A percentile compares a stretch with the other conserved stretches of the same genome.
Conservation (phyloP, 768 basidiomycete genomes). For the Leccinum subgranulosum region DNA sequence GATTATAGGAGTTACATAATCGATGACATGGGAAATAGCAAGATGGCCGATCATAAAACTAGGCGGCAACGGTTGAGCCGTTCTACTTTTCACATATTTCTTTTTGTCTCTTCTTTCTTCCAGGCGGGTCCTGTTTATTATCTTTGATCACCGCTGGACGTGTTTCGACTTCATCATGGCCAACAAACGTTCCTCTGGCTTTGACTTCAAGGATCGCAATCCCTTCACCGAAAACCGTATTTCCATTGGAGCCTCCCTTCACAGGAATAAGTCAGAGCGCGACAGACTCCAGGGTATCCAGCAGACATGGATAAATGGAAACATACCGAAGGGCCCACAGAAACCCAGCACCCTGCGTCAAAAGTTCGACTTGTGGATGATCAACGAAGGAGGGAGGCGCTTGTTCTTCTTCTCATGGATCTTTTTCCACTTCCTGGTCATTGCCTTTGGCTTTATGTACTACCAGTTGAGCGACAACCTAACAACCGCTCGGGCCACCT, state of each 20-base stretch:
- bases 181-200: slow-evolving; percentile 52
- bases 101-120: slow-evolving; percentile 6
- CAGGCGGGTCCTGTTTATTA: slow-evolving; percentile 29
- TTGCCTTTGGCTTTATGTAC: slow-evolving; percentile 71
- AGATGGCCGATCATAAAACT: slow-evolving; percentile 3
- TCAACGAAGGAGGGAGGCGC: slow-evolving; percentile 82
- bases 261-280: slow-evolving; percentile 86
- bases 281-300: slow-evolving; percentile 82
- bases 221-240: slow-evolving; percentile 50
- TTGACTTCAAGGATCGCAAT: slow-evolving; percentile 65
- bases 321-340: slow-evolving; percentile 29
- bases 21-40: background rate
- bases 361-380: slow-evolving; percentile 78
- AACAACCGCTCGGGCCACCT: slow-evolving; percentile 57
- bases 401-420: slow-evolving; percentile 82
- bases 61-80: slow-evolving; percentile 1
- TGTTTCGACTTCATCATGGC: slow-evolving; percentile 26
- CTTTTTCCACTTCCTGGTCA: slow-evolving; percentile 75
- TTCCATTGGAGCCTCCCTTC: slow-evolving; percentile 46
- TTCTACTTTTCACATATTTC: background rate
- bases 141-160: slow-evolving; percentile 15
- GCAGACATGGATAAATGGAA: slow-evolving; percentile 44
- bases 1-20: background rate
- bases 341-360: slow-evolving; percentile 40
- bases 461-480: slow-evolving; percentile 81